Conservation (phyloP, 495 filamentous ascomycete species). For the Neurospora sp. region DNA sequence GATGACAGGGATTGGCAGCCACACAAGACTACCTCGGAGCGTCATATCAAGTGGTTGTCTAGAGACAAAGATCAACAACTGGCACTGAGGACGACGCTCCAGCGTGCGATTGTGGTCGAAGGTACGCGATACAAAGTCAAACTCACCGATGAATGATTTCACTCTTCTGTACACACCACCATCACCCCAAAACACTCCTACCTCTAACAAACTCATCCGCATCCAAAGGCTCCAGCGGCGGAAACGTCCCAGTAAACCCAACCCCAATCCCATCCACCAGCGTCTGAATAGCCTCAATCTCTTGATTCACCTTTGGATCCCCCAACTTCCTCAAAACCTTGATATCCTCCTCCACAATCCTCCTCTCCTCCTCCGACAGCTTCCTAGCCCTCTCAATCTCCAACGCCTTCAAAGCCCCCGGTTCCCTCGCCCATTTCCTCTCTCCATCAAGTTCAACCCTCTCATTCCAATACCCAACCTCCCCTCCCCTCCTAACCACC, state of each 20-base stretch:
- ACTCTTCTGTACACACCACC: background rate
- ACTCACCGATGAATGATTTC: background rate
- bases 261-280: constrained; percentile 11
- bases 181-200: background rate
- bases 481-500: background rate
- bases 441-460: background rate
- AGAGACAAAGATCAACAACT: background rate
- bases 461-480: constrained; percentile 14
- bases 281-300: constrained; percentile 20
- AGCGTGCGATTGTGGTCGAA: too few relatives aligned
- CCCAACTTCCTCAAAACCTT: constrained; percentile 12
- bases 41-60: background rate
- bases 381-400: constrained; percentile 16
- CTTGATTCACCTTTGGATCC: constrained; percentile 13
- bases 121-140: too few relatives aligned
- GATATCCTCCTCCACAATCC: constrained; percentile 11
- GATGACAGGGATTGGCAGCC: background rate
- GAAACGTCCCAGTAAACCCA: constrained; percentile 5
- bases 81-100: background rate
- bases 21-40: background rate
- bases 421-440: constrained; percentile 3
- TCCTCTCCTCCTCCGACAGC: constrained; percentile 15
- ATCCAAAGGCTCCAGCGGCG: constrained; percentile 1
- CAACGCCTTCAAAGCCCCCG: constrained; percentile 8
- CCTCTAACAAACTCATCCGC: constrained; percentile 4